A percentile compares a stretch with the other conserved stretches of the same genome.
Conservation (phyloP, 805 yeast species). For the Metschnikowia cerradonensis region DNA sequence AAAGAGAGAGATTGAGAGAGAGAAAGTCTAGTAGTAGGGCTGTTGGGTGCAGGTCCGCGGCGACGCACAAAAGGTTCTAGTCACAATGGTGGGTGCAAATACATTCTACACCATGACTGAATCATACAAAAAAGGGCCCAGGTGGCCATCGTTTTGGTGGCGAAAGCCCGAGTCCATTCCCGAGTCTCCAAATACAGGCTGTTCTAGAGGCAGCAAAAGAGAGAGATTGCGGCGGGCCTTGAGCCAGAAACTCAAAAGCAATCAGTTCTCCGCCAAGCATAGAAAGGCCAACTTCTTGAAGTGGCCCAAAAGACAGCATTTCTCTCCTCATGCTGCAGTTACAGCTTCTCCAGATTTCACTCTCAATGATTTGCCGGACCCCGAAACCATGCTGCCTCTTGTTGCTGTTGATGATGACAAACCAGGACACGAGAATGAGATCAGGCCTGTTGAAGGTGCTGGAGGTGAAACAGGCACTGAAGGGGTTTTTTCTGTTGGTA, state of each 20-base stretch:
- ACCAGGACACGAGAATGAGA: neutral
- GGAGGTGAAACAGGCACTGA: neutral
- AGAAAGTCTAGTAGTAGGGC: neutral
- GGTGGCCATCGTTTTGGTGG: neutral
- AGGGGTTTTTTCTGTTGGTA: neutral
- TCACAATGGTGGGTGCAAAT: constrained; percentile 5
- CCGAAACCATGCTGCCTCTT: neutral
- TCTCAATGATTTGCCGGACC: neutral
- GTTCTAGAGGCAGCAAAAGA: constrained; percentile 1
- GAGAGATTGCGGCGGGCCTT: constrained; percentile 2
- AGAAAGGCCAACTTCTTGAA: neutral
- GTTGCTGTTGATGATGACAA: neutral
- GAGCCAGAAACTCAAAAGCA: neutral
- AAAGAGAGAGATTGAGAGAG: neutral
- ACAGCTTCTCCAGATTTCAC: neutral
- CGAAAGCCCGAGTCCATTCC: neutral
- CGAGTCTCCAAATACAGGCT: neutral
- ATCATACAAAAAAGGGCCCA: neutral
- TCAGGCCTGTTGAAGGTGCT: neutral
- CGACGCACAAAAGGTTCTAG: neutral
- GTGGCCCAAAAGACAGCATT: neutral
- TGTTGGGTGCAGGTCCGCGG: neutral
- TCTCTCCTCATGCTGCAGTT: neutral
- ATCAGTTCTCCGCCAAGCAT: neutral
- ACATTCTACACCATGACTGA: neutral